Base-by-base conservation (phyloP, 495 filamentous ascomycete species). In the Choiromyces venosus region DNA sequence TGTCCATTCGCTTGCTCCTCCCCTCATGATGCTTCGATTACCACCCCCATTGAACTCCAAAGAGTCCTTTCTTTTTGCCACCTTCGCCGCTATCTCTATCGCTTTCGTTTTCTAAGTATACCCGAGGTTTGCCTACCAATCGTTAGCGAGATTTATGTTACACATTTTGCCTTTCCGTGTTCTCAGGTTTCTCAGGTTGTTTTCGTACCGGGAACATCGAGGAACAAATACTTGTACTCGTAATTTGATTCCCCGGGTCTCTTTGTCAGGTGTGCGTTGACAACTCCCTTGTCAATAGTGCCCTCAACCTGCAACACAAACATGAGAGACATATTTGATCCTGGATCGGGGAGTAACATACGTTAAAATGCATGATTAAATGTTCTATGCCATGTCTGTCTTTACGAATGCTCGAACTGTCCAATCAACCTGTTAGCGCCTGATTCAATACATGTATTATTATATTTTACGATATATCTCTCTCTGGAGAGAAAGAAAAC, bases 321-420 rank as follows among this genome's bases (percentile, higher is more conserved):
- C 36, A 35, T 56, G 19, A 12, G 21, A 80, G 38, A 38, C 61
- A 65, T n/a, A 25, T 52, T 65, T 0, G 14, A 69, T 18, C 44
- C n/a, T 16, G 21, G 19, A n/a, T 46, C 74, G 25, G 25, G 4
- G 29, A 19, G 36, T 67, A 44, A 81, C 84, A 72, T 84, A 94
- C 92, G 82, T 97, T 90, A 82, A 99, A 99, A 68, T 92, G 90
- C 86, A 99, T 92, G 65, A 86, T 85, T 74, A 97, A 77, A 83
- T 97, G 93, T 76, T 97, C 91, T 65, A 87, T 89, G 4, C 94
- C 95, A 73, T 87, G 83, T 7, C 84, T 82, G 81, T 97, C 94
- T 73, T 87, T 93, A 72, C 87, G 87, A 1, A 86, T 79, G 0
- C 84, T 89, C 10, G 90, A 90, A 46, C 91, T 92, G 67, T 66